Conservation (phyloP, 306 rosid species). For the Cotoneaster glaucophyllus region DNA sequence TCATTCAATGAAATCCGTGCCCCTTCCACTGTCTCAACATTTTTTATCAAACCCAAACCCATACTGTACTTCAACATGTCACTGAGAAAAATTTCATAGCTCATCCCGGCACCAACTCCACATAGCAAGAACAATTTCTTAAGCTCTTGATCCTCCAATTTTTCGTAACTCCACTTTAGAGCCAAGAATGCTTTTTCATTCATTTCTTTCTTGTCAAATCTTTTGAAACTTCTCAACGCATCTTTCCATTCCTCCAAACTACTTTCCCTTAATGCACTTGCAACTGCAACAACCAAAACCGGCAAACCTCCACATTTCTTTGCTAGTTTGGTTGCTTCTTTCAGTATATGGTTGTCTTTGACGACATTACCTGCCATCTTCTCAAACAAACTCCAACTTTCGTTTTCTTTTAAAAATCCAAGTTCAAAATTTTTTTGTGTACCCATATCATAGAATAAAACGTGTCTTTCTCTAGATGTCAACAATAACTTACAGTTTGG, state of each 20-base stretch:
- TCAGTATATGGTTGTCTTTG: background rate
- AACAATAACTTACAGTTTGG: conserved; percentile 12
- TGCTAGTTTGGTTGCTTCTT: background rate
- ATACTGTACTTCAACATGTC: conserved; percentile 31
- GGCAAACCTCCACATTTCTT: background rate
- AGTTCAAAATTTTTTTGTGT: background rate
- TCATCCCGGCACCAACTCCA: background rate
- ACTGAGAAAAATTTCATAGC: background rate
- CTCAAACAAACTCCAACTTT: conserved; percentile 11
- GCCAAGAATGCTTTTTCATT: background rate
- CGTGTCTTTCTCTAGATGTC: conserved; percentile 17
- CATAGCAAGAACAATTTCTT: conserved; percentile 20
- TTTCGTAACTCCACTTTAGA: conserved; percentile 23
- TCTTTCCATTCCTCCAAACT: background rate
- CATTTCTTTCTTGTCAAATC: background rate
- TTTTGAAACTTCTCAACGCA: background rate
- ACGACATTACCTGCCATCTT: conserved; percentile 4
- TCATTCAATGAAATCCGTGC: background rate
- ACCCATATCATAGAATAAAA: no score
- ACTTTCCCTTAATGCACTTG: background rate
- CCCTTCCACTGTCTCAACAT: background rate
- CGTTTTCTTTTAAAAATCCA: background rate
- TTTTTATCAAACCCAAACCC: conserved; percentile 18
- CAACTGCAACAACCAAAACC: background rate
- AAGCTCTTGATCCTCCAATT: no score